Conservation (phyloP, 202 grass and related monocot species). For the Dendrocalamus latiflorus region DNA sequence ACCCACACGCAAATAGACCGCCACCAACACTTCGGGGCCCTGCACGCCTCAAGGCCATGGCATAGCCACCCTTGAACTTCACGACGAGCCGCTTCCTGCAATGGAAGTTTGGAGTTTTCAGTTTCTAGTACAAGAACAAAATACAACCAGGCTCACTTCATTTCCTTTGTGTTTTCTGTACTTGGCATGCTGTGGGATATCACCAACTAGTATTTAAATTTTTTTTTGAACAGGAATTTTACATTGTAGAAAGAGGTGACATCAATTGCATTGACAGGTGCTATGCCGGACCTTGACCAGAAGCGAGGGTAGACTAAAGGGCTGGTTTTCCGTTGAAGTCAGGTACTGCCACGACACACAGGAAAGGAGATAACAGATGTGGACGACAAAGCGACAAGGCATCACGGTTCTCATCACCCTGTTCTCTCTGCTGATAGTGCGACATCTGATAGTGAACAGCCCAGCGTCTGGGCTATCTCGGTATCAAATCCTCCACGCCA, state of each 20-base stretch:
- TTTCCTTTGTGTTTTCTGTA: too few species aligned
- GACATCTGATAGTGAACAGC: constrained; percentile 50
- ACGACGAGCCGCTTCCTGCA: too few species aligned
- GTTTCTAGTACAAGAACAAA: too few species aligned
- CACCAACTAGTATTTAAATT: background rate
- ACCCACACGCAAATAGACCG: too few species aligned
- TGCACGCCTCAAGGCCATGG: too few species aligned
- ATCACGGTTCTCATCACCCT: constrained; percentile 33
- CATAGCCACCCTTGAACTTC: too few species aligned
- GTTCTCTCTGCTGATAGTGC: constrained; percentile 52
- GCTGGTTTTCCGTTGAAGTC: background rate
- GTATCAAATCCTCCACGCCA: constrained; percentile 36
- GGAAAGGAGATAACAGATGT: constrained; percentile 16
- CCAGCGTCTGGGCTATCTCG: constrained; percentile 30
- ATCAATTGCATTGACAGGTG: constrained; percentile 9
- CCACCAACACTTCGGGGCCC: too few species aligned
- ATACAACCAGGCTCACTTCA: too few species aligned
- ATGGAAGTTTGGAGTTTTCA: too few species aligned
- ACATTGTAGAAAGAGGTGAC: background rate
- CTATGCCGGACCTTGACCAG: background rate
- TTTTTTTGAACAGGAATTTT: background rate
- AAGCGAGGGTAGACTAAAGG: background rate
- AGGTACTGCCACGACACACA: background rate
- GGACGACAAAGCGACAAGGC: constrained; percentile 60
- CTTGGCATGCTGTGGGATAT: too few species aligned